phyloP scores from a whole-genome alignment of 805 yeast species.

The Torulaspora maleeae region DNA sequence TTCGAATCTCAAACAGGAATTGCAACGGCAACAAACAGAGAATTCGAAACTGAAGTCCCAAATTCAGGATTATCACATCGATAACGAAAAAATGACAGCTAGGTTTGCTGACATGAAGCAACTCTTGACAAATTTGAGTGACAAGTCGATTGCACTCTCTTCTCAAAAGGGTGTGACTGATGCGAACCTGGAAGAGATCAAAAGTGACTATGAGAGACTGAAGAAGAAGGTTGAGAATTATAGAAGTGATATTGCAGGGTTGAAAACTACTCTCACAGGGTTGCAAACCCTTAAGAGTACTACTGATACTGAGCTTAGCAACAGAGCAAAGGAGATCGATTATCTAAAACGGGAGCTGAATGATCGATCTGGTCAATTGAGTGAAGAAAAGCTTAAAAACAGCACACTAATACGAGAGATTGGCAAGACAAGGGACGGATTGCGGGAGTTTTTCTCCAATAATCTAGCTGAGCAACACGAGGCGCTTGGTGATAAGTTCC shows the following conservation, averaged over 20 bases:
- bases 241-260: conserved; percentile 20
- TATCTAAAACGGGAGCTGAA: conserved; percentile 38
- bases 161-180: conserved; percentile 26
- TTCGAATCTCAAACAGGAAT: conserved; percentile 32
- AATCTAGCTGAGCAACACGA: conserved; percentile 4
- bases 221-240: conserved; percentile 18
- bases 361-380: conserved; percentile 43
- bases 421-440: conserved; percentile 9
- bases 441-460: conserved; percentile 4
- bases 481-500: conserved; percentile 4
- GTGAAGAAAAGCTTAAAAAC: conserved; percentile 44
- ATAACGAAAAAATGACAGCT: conserved; percentile 20
- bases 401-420: conserved; percentile 23
- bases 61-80: conserved; percentile 22
- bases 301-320: conserved; percentile 19
- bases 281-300: conserved; percentile 25
- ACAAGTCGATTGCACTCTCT: conserved; percentile 20
- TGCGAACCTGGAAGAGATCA: conserved; percentile 21
- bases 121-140: conserved; percentile 22
- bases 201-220: conserved; percentile 20
- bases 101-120: conserved; percentile 25
- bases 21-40: conserved; percentile 30
- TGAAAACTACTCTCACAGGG: conserved; percentile 27
- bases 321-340: conserved; percentile 35
- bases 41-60: conserved; percentile 27